These are phyloP conservation scores for Chlorella variabilis DNA, from an alignment of 163 green algal species.

Conservation along the genomic window DNA sequence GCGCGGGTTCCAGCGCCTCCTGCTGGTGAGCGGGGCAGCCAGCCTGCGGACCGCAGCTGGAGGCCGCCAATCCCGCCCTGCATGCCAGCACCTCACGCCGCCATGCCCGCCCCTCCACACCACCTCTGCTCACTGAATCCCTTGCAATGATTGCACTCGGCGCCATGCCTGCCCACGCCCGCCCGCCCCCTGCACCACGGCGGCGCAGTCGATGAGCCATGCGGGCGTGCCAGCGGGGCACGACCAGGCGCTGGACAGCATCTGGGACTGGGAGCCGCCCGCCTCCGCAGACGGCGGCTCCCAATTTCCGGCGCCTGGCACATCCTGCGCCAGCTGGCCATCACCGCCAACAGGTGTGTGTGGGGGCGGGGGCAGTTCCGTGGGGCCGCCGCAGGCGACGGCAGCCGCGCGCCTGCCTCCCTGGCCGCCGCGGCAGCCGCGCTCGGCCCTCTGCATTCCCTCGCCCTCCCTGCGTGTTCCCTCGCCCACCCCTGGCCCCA, in stretches of 20 bases:
- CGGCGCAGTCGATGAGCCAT: neutral
- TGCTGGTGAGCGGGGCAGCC: neutral
- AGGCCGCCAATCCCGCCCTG: too few species aligned
- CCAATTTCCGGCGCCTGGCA: conserved; percentile 32
- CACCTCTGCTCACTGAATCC: neutral
- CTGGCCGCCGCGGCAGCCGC: neutral
- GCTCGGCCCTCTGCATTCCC: neutral
- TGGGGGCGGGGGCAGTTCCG: neutral
- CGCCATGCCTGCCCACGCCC: too few species aligned
- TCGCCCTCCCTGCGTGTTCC: neutral
- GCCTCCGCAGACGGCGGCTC: neutral
- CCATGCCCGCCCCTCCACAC: neutral
- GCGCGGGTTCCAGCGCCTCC: neutral
- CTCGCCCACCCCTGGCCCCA: too few species aligned
- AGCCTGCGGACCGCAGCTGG: too few species aligned
- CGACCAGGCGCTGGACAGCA: neutral
- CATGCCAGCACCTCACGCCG: neutral
- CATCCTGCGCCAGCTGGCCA: conserved; percentile 39
- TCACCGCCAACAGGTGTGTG: conserved; percentile 12
- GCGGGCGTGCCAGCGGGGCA: neutral
- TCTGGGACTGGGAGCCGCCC: conserved; percentile 48
- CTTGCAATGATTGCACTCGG: too few species aligned
- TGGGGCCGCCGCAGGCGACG: neutral
- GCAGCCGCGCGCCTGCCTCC: neutral
- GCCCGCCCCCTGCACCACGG: too few species aligned